phyloP scores from a whole-genome alignment of 257 asterid genomes.

The Vinca minor region DNA sequence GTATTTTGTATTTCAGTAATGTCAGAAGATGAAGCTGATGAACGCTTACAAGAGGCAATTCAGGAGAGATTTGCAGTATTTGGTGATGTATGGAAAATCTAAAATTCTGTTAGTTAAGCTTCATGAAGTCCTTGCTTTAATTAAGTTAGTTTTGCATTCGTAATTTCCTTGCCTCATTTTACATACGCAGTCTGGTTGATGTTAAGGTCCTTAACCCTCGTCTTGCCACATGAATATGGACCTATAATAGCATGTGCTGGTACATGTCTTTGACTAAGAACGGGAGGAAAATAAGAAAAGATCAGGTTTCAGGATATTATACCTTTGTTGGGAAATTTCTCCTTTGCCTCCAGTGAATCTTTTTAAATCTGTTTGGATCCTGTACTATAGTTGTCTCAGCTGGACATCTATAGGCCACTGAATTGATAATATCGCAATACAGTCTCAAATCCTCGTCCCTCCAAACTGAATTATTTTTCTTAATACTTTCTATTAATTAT shows the following conservation, averaged over 20 bases:
- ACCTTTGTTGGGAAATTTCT: not conserved
- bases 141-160: not conserved
- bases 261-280: not conserved
- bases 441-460: not conserved
- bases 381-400: not conserved
- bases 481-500: not conserved
- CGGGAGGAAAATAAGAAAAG: not conserved
- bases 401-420: not conserved
- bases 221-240: not conserved
- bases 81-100: constrained; percentile 77
- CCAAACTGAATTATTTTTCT: not conserved
- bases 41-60: constrained; percentile 89
- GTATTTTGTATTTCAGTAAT: constrained; percentile 47
- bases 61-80: constrained; percentile 92
- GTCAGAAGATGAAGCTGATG: constrained; percentile 98
- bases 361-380: not conserved
- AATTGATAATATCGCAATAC: not conserved
- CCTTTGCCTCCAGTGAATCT: not conserved
- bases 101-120: not conserved
- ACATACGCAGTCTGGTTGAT: not conserved
- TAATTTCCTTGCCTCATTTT: not conserved
- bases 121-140: constrained; percentile 4
- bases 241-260: not conserved
- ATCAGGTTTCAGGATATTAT: not conserved
- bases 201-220: not conserved